Conservation (phyloP, 768 basidiomycete genomes). For the Lactarius akahatsu region DNA sequence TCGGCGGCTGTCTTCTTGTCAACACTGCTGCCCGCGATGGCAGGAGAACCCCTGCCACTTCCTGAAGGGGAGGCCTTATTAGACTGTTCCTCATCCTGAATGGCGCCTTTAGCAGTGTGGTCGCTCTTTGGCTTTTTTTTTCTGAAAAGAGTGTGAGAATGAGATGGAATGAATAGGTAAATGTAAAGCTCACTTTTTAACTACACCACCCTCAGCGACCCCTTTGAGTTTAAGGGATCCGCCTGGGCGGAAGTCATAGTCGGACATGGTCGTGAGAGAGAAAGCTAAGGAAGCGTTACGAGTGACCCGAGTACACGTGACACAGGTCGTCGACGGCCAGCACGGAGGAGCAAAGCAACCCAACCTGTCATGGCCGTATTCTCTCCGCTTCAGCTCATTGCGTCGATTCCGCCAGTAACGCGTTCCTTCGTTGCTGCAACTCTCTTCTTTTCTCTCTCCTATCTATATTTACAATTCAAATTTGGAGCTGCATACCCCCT, state of each 20-base stretch:
- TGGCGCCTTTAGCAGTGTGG: conserved; percentile 39
- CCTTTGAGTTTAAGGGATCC: conserved; percentile 90
- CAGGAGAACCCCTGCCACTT: conserved; percentile 62
- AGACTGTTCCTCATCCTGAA: conserved; percentile 42
- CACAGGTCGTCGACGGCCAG: background rate
- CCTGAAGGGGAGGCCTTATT: conserved; percentile 48
- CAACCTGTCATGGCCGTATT: conserved; percentile 64
- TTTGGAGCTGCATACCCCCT: conserved; percentile 40
- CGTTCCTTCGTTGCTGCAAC: conserved; percentile 68
- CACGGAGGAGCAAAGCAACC: background rate
- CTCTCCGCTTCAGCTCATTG: conserved; percentile 64
- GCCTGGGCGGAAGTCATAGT: conserved; percentile 82
- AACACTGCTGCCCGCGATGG: conserved; percentile 42
- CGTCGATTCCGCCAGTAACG: conserved; percentile 77
- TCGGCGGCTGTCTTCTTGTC: conserved; percentile 84
- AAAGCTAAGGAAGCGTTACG: background rate
- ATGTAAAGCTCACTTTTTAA: conserved; percentile 68
- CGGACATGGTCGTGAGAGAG: conserved; percentile 54
- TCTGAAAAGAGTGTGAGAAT: conserved; percentile 39
- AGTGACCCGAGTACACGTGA: background rate
- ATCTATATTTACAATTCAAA: conserved; percentile 64
- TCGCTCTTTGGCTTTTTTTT: conserved; percentile 76
- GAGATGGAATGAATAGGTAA: background rate
- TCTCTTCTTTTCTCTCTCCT: conserved; percentile 54
- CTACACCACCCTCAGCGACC: conserved; percentile 72